Conservation (phyloP, 2,329 filamentous ascomycete species). For the Pyrenochaeta sp. region DNA sequence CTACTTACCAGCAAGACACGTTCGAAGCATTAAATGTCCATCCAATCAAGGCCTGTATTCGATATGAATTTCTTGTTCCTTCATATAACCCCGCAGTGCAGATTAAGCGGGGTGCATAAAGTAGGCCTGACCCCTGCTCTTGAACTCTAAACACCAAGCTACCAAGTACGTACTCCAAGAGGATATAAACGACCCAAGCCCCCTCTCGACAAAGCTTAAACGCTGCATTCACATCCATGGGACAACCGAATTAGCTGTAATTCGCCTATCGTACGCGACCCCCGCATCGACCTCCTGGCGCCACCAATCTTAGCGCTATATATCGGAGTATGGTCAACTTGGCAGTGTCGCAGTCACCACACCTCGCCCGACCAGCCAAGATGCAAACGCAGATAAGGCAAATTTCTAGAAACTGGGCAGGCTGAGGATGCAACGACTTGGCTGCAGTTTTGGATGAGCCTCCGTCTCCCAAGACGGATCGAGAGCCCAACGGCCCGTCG, state of each 20-base stretch:
- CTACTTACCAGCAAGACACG: no score
- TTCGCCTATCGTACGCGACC: constrained; percentile 22
- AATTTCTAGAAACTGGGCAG: constrained; percentile 10
- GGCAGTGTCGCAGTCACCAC: constrained; percentile 14
- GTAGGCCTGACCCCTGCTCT: constrained; percentile 11
- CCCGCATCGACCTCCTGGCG: constrained; percentile 17
- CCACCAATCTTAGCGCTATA: constrained; percentile 23
- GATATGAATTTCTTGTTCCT: constrained; percentile 3
- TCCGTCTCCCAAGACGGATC: constrained; percentile 23
- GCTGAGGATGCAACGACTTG: constrained; percentile 12
- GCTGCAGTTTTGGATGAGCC: constrained; percentile 4
- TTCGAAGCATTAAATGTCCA: not conserved
- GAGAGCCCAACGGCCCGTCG: constrained; percentile 23
- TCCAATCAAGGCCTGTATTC: not conserved
- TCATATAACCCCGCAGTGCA: constrained; percentile 20
- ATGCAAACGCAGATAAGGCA: constrained; percentile 4
- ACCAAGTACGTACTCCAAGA: constrained; percentile 17
- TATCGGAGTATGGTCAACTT: constrained; percentile 24
- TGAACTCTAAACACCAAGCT: constrained; percentile 11
- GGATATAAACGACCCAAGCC: constrained; percentile 27
- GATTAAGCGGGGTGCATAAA: constrained; percentile 19
- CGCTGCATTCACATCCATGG: constrained; percentile 4
- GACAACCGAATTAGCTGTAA: constrained; percentile 6
- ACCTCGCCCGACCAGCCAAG: constrained; percentile 10
- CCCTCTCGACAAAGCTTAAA: constrained; percentile 19